phyloP scores from a whole-genome alignment of 1,139 yeast genomes.

The Sporopachydermia cereana region DNA sequence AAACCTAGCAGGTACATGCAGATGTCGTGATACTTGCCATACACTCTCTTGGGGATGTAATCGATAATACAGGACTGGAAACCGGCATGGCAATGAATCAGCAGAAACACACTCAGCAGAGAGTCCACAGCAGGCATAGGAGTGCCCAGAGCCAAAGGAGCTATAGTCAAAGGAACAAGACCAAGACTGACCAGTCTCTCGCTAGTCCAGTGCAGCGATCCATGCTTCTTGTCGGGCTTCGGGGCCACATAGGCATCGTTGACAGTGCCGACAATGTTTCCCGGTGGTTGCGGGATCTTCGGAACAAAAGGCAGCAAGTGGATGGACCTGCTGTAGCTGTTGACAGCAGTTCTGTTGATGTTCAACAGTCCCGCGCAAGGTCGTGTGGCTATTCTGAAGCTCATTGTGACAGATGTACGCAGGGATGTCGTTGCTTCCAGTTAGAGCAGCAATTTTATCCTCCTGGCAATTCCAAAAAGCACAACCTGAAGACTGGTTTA shows the following conservation, averaged over 20 bases:
- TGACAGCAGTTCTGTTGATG: not conserved
- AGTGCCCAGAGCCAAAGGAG: conserved; percentile 63
- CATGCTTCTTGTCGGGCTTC: conserved; percentile 48
- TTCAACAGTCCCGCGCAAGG: not conserved
- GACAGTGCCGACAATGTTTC: conserved; percentile 58
- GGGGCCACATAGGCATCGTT: conserved; percentile 74
- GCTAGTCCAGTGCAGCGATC: conserved; percentile 83
- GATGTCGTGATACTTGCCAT: conserved; percentile 55
- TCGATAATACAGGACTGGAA: conserved; percentile 80
- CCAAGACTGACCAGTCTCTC: conserved; percentile 60
- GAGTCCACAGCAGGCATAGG: conserved; percentile 62
- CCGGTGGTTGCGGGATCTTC: conserved; percentile 51
- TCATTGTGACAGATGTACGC: not conserved
- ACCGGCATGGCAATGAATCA: conserved; percentile 73
- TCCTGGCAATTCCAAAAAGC: too few relatives aligned
- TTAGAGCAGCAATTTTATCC: too few relatives aligned
- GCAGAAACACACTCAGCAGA: conserved; percentile 44
- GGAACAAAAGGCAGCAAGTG: conserved; percentile 2
- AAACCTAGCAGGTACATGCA: conserved; percentile 52
- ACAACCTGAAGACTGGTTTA: too few relatives aligned
- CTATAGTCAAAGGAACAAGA: conserved; percentile 59
- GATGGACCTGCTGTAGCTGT: not conserved
- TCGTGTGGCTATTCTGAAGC: not conserved
- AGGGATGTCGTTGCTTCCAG: too few relatives aligned
- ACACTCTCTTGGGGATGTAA: conserved; percentile 77